phyloP scores from a whole-genome alignment of 352 stramenopile genomes.

The Phytophthora pluvialis region DNA sequence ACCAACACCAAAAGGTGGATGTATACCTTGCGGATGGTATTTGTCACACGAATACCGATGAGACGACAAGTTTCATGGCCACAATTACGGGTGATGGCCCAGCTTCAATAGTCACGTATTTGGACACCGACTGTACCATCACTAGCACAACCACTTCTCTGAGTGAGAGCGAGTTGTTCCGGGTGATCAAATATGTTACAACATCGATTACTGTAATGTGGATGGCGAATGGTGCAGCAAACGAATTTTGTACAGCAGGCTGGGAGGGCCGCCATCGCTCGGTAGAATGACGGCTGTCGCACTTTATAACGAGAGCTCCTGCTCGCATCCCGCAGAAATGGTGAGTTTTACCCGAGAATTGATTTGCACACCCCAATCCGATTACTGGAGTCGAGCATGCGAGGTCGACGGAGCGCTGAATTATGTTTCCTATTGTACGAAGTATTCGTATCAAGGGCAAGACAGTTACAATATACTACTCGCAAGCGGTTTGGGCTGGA shows the following conservation, averaged over 20 bases:
- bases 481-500: no score
- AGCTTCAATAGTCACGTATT: slow-evolving; percentile 9
- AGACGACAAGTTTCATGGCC: slow-evolving; percentile 15
- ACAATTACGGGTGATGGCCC: not conserved
- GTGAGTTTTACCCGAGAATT: slow-evolving; percentile 4
- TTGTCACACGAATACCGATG: not conserved
- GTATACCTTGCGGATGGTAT: slow-evolving; percentile 4
- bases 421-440: slow-evolving; percentile 2
- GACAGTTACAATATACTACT: no score
- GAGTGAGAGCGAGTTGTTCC: not conserved
- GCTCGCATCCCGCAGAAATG: slow-evolving; percentile 3
- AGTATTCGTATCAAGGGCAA: not conserved
- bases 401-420: not conserved
- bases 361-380: not conserved
- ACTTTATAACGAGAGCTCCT: slow-evolving; percentile 2
- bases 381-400: not conserved
- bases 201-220: not conserved
- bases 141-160: not conserved
- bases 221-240: not conserved
- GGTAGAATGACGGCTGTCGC: not conserved
- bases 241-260: slow-evolving; percentile 3
- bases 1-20: not conserved
- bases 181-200: not conserved
- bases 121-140: not conserved
- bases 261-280: not conserved